These are phyloP conservation scores for Paraconiothyrium brasiliense DNA, from an alignment of 2,329 filamentous ascomycete genomes.

Conservation along the genomic window DNA sequence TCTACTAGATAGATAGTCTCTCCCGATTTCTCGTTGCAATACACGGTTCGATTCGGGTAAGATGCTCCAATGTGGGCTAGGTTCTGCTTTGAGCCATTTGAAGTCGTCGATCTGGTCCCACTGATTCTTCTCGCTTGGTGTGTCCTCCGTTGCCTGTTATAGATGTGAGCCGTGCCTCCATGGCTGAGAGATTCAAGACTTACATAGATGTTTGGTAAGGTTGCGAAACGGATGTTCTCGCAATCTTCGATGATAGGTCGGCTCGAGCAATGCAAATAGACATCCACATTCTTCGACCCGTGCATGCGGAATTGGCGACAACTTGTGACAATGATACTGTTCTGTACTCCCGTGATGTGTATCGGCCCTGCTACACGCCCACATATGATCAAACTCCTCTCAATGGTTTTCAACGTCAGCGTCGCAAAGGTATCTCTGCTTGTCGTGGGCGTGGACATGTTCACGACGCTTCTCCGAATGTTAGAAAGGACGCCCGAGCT, in stretches of 20 bases:
- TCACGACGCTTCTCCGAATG: constrained; percentile 76
- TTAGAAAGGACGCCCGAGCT: constrained; percentile 77
- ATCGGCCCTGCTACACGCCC: constrained; percentile 81
- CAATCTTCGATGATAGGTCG: constrained; percentile 96
- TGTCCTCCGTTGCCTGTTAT: constrained; percentile 34
- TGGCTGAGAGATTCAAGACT: constrained; percentile 45
- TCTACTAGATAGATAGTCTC: constrained; percentile 61
- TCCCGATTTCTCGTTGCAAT: constrained; percentile 70
- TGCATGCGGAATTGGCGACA: constrained; percentile 95
- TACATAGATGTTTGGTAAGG: constrained; percentile 75
- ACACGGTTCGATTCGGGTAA: constrained; percentile 70
- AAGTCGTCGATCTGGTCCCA: constrained; percentile 97
- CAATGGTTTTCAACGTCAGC: constrained; percentile 74
- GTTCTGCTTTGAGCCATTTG: constrained; percentile 89
- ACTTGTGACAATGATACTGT: constrained; percentile 76
- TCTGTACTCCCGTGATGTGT: constrained; percentile 78
- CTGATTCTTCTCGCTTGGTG: constrained; percentile 63
- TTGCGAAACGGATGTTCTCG: constrained; percentile 77
- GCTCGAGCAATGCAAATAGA: constrained; percentile 84
- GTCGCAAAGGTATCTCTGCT: constrained; percentile 69
- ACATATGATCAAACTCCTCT: constrained; percentile 76
- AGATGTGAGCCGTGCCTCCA: constrained; percentile 17
- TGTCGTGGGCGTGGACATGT: constrained; percentile 74
- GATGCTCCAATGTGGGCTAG: constrained; percentile 87
- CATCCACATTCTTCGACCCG: constrained; percentile 79